These are phyloP conservation scores for Mollisia scopiformis DNA, from an alignment of 2,329 filamentous ascomycete genomes.

Conservation along the genomic window DNA sequence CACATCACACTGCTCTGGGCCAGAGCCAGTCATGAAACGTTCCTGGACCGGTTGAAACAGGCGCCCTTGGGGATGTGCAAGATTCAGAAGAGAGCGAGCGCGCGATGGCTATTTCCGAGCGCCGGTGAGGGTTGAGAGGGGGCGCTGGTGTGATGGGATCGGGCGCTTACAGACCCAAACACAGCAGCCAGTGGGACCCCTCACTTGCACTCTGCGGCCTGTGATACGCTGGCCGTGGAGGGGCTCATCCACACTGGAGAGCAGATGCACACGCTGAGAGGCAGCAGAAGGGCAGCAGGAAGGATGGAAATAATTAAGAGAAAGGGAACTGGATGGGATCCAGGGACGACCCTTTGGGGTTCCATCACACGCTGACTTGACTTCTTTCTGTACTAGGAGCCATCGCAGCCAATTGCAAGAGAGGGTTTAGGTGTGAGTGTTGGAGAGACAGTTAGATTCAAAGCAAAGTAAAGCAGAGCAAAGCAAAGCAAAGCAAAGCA, in stretches of 20 bases:
- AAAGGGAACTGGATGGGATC: neutral
- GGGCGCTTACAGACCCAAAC: slow-evolving; percentile 18
- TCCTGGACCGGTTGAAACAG: slow-evolving; percentile 29
- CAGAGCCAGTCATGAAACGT: slow-evolving; percentile 31
- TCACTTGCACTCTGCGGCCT: neutral
- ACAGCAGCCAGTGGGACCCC: neutral
- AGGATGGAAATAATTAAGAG: too few species aligned
- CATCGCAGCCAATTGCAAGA: too few species aligned
- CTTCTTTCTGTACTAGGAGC: slow-evolving; percentile 1
- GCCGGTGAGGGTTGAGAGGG: neutral
- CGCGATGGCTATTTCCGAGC: neutral
- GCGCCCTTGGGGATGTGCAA: slow-evolving; percentile 17
- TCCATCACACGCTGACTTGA: slow-evolving; percentile 13
- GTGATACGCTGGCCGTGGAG: slow-evolving; percentile 16
- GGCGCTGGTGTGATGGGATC: slow-evolving; percentile 8
- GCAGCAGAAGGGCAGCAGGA: too few species aligned
- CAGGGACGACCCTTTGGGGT: slow-evolving; percentile 4
- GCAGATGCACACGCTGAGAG: too few species aligned
- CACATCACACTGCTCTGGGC: slow-evolving; percentile 12
- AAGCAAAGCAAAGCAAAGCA: too few species aligned
- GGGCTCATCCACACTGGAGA: slow-evolving; percentile 6
- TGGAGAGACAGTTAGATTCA: too few species aligned
- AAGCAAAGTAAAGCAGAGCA: slow-evolving; percentile 25
- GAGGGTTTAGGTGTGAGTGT: too few species aligned
- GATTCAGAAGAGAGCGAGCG: neutral